Base-by-base conservation (phyloP, 1,284 basidiomycete genomes). In the Moesziomyces sp. region DNA sequence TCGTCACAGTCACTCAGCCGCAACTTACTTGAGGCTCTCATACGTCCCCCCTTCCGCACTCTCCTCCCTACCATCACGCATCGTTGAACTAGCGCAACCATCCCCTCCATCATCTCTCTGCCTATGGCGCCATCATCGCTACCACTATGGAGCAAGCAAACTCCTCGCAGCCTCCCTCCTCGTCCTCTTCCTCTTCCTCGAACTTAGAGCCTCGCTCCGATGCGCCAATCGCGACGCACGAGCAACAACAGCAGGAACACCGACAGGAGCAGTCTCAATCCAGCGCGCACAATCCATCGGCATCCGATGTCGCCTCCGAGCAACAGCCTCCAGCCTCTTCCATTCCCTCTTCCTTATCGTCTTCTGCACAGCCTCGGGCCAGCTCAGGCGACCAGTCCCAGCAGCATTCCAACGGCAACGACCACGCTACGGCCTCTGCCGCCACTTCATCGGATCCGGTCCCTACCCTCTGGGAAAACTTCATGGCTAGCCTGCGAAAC, bases 381-480 rank as follows among this genome's bases (percentile, higher is more conserved):
- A 14, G 19, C 28, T 44, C 58, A 48, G 43, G 18, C 16, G 19
- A 24, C 24, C 8, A 24, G 13, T 13, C 46, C 10, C 23, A 49
- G 42, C 44, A 47, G 30, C 30, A 33, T 8, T 33, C 30, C 6
- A 33, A 10, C 30, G 30, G 13, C 30, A 33, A 33, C 13, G 30
- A 33, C 30, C 11, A 33, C 13, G 30, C 30, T 26, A 10, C 50
- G 14, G n/a, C 30, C 19, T 43, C 51, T 4, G 11, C 24, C 5
- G 5, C 46, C 3, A 30, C 23, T 16, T 19, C 48, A 5, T 18
- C 52, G 4, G 35, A 51, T 26, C 65, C 65, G 6, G 45, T 45
- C 7, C 58, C 69, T 1, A 66, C 62, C 0, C 26, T 72, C 6
- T 72, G 69, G 69, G 59, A 66, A 16, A 60, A 58, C 52, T 72